A percentile compares a stretch with the other conserved stretches of the same genome.
These are phyloP conservation scores for Rhododendron simsii DNA, from an alignment of 148 eudicot species.

Conservation along the genomic window DNA sequence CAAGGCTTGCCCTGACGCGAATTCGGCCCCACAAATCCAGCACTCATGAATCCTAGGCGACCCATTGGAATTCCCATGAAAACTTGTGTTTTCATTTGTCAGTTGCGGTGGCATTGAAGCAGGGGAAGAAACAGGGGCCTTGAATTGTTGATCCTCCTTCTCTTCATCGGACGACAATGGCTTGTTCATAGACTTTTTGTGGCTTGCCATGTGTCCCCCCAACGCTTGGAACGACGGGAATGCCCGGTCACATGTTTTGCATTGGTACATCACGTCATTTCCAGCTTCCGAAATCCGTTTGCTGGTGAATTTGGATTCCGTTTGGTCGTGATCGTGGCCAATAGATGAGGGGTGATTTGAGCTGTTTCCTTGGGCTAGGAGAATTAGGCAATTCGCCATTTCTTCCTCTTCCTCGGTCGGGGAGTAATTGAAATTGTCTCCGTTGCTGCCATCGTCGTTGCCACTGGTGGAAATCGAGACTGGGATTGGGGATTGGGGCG, in stretches of 20 bases:
- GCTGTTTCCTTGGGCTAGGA: conserved; percentile 38
- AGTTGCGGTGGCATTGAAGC: conserved; percentile 10
- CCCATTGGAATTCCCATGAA: neutral
- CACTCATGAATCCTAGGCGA: neutral
- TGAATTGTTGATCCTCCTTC: neutral
- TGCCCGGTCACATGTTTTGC: conserved; percentile 51
- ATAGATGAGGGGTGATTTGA: neutral
- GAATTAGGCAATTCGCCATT: conserved; percentile 48
- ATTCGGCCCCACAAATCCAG: conserved; percentile 12
- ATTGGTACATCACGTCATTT: conserved; percentile 30
- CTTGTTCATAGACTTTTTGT: conserved; percentile 41
- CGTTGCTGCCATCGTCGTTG: conserved; percentile 7
- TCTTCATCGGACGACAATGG: conserved; percentile 22
- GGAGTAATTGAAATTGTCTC: neutral
- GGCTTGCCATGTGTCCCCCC: conserved; percentile 67
- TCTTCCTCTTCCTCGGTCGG: conserved; percentile 45
- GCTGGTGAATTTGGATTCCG: conserved; percentile 22
- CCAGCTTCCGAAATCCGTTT: conserved; percentile 28
- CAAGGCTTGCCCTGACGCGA: conserved; percentile 13
- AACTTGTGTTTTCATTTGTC: neutral
- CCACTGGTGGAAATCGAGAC: conserved; percentile 24
- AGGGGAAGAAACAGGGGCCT: neutral
- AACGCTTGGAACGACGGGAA: conserved; percentile 71
- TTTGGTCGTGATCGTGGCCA: neutral
- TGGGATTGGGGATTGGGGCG: conserved; percentile 49